A percentile compares a stretch with the other conserved stretches of the same genome.
Evolutionary conservation across 2,329 filamentous ascomycete species (phyloP).

Genomic region (Trichoderma sp.): DNA sequence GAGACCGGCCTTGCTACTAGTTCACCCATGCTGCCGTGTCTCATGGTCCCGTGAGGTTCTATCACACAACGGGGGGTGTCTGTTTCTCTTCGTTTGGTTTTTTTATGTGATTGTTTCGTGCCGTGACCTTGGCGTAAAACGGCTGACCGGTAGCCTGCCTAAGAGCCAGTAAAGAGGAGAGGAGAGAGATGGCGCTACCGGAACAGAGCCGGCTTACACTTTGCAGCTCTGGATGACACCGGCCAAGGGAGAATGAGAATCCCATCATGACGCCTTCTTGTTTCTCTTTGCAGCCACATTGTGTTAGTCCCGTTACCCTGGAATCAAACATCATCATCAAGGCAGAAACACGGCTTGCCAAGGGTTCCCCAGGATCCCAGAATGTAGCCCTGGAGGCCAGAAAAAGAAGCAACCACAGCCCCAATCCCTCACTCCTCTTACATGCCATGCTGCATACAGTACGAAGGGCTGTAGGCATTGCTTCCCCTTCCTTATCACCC

Average conservation of each 20-base stretch:
- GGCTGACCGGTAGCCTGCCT: background rate
- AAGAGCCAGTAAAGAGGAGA: background rate
- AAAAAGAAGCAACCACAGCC: background rate
- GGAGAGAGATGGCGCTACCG: conserved; percentile 1
- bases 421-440: background rate
- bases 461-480: background rate
- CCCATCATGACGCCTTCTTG: background rate
- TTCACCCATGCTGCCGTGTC: conserved; percentile 16
- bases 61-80: background rate
- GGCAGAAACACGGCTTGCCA: background rate
- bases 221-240: background rate
- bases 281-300: background rate
- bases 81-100: background rate
- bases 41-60: conserved; percentile 12
- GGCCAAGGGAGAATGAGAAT: background rate
- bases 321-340: background rate
- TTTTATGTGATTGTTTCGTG: background rate
- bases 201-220: conserved; percentile 8
- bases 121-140: background rate
- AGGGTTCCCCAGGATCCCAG: background rate
- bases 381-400: background rate
- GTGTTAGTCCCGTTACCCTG: background rate
- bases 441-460: background rate
- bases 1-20: background rate
- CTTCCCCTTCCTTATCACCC: background rate